Evolutionary conservation across 2,329 filamentous ascomycete species (phyloP).

Genomic region (Cryoendolithus antarcticus): DNA sequence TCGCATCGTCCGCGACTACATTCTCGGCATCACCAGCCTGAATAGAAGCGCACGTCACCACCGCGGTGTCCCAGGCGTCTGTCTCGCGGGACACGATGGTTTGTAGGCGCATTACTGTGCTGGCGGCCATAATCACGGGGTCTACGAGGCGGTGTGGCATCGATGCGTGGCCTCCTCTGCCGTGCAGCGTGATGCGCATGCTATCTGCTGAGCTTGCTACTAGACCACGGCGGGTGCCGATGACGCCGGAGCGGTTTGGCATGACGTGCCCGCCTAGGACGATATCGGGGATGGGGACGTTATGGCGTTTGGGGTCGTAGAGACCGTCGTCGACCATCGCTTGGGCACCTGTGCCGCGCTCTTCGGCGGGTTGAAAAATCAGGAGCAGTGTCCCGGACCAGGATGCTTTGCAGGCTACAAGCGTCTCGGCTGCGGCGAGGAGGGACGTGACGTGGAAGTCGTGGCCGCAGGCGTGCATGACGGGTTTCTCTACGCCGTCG

Average conservation of each 20-base stretch:
- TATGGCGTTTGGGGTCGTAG: conserved; percentile 30
- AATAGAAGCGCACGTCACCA: conserved; percentile 46
- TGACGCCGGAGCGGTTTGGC: conserved; percentile 27
- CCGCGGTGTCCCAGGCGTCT: conserved; percentile 39
- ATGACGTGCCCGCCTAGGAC: conserved; percentile 47
- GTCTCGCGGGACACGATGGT: conserved; percentile 42
- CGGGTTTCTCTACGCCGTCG: conserved; percentile 38
- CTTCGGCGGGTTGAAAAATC: conserved; percentile 57
- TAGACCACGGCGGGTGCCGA: conserved; percentile 31
- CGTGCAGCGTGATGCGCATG: conserved; percentile 39
- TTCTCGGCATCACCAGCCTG: conserved; percentile 49
- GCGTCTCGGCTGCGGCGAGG: conserved; percentile 41
- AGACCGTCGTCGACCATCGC: conserved; percentile 50
- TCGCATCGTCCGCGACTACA: conserved; percentile 44
- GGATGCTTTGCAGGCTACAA: conserved; percentile 29
- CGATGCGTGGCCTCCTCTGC: conserved; percentile 46
- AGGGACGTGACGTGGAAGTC: conserved; percentile 52
- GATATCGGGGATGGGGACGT: conserved; percentile 43
- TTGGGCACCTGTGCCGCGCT: conserved; percentile 49
- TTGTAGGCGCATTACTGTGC: conserved; percentile 46
- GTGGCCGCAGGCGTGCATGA: conserved; percentile 60
- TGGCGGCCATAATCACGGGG: conserved; percentile 45
- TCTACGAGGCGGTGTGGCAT: conserved; percentile 46
- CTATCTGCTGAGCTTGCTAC: conserved; percentile 31
- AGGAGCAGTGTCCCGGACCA: conserved; percentile 55